Conservation (phyloP, 2,329 filamentous ascomycete genomes). For the Elsinoe arachidis region DNA sequence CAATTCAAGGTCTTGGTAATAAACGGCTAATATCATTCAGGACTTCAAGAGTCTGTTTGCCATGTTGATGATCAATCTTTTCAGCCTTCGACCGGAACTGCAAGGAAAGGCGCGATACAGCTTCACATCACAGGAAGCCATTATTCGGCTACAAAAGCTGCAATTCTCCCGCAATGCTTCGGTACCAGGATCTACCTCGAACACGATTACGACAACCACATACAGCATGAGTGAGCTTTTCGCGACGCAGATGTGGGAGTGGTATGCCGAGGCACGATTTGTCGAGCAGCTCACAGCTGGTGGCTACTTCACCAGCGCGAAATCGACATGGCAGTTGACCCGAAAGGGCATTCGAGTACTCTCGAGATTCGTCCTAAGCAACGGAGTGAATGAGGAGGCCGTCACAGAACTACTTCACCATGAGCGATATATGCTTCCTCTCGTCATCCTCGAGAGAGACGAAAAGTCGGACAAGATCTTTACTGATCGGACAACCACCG, state of each 20-base stretch:
- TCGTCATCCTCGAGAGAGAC: background rate
- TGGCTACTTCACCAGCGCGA: background rate
- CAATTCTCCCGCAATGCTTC: constrained; percentile 3
- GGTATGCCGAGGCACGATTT: background rate
- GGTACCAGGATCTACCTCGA: background rate
- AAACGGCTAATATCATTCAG: background rate
- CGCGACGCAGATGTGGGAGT: background rate
- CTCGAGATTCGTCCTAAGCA: background rate
- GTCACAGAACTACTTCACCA: background rate
- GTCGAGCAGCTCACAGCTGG: background rate
- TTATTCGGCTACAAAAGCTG: background rate
- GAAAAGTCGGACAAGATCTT: constrained; percentile 2
- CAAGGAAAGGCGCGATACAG: background rate
- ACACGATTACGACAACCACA: background rate
- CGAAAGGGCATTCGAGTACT: background rate
- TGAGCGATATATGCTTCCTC: background rate
- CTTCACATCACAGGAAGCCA: background rate
- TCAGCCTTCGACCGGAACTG: background rate
- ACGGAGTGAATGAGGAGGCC: background rate
- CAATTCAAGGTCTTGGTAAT: background rate
- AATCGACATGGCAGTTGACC: background rate
- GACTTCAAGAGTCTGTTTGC: constrained; percentile 2
- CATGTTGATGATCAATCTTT: constrained; percentile 2
- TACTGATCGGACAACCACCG: background rate
- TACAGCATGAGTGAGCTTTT: constrained; percentile 1